A percentile compares a stretch with the other conserved stretches of the same genome.
These are phyloP conservation scores for Chytriomyces confervae DNA, from an alignment of 192 early-diverging fungal genomes.

Conservation along the genomic window DNA sequence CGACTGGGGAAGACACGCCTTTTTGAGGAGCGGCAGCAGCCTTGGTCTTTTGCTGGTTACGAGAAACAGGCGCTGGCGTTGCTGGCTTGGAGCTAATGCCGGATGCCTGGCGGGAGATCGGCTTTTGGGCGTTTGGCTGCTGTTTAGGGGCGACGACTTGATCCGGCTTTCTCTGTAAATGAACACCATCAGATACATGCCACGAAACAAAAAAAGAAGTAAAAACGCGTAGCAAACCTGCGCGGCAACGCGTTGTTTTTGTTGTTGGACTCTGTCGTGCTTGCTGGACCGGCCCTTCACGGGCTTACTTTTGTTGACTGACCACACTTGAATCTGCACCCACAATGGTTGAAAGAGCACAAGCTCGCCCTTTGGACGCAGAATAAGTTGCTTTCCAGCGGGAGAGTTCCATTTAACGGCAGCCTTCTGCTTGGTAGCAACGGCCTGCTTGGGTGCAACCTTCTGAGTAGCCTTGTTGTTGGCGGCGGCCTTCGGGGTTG, in stretches of 20 bases:
- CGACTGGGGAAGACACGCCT: conserved; percentile 10
- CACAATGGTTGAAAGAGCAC: conserved; percentile 26
- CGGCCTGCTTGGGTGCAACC: neutral
- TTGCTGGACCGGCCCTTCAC: conserved; percentile 16
- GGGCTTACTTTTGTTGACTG: neutral
- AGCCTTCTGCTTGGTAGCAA: neutral
- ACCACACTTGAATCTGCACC: conserved; percentile 22
- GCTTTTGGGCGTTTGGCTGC: neutral
- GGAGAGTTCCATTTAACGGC: conserved; percentile 28
- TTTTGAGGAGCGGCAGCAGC: neutral
- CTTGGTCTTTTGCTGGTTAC: neutral
- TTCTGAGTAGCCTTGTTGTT: neutral
- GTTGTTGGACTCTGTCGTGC: conserved; percentile 1
- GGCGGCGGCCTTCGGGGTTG: too few relatives aligned
- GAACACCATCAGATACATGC: too few relatives aligned
- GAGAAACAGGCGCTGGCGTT: conserved; percentile 5
- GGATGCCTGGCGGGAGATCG: neutral
- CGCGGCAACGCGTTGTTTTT: conserved; percentile 12
- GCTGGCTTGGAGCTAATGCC: neutral
- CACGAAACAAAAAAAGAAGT: too few relatives aligned
- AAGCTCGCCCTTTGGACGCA: conserved; percentile 22
- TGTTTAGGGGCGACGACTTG: too few relatives aligned
- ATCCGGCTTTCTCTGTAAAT: too few relatives aligned
- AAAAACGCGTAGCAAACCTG: neutral
- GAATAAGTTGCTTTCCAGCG: conserved; percentile 27